These are phyloP conservation scores for Escallonia rubra DNA, from an alignment of 129 eudicot genomes.

Conservation along the genomic window DNA sequence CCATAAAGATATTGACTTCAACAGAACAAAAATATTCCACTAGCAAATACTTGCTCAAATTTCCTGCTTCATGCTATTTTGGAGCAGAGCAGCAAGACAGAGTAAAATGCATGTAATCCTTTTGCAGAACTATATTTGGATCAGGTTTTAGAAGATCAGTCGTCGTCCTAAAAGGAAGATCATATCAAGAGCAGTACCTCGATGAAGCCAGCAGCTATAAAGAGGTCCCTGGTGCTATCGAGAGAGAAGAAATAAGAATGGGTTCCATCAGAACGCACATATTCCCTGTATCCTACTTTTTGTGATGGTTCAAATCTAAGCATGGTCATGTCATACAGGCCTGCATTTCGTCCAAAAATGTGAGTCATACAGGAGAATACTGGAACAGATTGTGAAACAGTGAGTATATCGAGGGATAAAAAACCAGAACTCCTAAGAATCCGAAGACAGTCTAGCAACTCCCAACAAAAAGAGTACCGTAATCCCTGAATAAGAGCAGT, in stretches of 20 bases:
- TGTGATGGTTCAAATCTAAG: slow-evolving; percentile 79
- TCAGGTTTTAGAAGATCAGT: neutral
- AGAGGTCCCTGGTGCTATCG: slow-evolving; percentile 51
- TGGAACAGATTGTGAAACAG: neutral
- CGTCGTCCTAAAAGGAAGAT: neutral
- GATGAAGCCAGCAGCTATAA: slow-evolving; percentile 59
- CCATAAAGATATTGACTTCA: no score
- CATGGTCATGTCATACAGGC: slow-evolving; percentile 98
- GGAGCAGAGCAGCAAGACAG: neutral
- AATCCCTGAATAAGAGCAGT: slow-evolving; percentile 80
- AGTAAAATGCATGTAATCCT: neutral
- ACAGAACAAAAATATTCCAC: no score
- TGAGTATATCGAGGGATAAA: no score
- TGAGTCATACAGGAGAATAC: neutral
- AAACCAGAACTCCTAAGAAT: no score
- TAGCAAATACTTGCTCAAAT: neutral
- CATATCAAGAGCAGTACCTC: slow-evolving; percentile 41
- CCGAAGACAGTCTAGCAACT: neutral
- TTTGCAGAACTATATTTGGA: neutral
- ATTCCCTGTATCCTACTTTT: slow-evolving; percentile 77
- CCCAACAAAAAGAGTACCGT: slow-evolving; percentile 45
- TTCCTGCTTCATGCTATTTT: neutral
- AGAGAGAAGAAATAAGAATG: slow-evolving; percentile 81
- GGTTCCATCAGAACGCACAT: slow-evolving; percentile 88
- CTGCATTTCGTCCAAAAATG: slow-evolving; percentile 34